phyloP scores from a whole-genome alignment of 1,284 basidiomycete genomes.

The Cryptococcus sp. region DNA sequence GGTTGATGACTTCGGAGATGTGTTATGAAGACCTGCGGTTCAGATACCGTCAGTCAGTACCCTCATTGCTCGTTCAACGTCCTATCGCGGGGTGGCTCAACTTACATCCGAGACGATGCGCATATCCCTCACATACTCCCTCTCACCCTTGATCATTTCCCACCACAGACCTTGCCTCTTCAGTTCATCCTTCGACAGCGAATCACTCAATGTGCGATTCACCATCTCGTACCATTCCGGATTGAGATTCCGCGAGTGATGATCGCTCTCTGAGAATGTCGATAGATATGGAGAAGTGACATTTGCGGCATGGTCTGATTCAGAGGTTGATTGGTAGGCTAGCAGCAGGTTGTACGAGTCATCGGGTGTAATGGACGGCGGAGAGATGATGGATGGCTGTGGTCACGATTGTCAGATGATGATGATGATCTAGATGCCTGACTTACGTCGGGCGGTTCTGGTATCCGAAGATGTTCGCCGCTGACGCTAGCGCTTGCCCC shows the following conservation, averaged over 20 bases:
- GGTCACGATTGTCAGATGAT: not conserved
- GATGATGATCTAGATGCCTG: not conserved
- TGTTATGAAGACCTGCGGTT: conserved; percentile 66
- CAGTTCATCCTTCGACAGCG: conserved; percentile 69
- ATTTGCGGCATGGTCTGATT: not conserved
- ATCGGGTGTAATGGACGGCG: conserved; percentile 9
- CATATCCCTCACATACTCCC: conserved; percentile 74
- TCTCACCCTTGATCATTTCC: conserved; percentile 77
- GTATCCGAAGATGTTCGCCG: conserved; percentile 1
- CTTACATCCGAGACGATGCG: conserved; percentile 66
- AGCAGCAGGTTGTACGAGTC: conserved; percentile 39
- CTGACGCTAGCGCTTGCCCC: not conserved
- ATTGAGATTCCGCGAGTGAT: conserved; percentile 11
- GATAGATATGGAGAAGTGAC: conserved; percentile 2
- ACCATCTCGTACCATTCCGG: conserved; percentile 76
- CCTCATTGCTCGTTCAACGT: conserved; percentile 4
- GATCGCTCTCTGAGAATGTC: conserved; percentile 14
- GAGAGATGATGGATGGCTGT: not conserved
- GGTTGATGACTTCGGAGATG: conserved; percentile 62
- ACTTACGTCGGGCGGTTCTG: conserved; percentile 15
- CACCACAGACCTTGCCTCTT: conserved; percentile 78
- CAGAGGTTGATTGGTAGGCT: conserved; percentile 33
- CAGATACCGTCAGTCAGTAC: conserved; percentile 6
- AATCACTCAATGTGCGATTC: conserved; percentile 65
- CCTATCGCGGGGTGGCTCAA: not conserved